Percentiles rank a stretch among this genome's conserved stretches.
Conservation (phyloP, 78 protist genomes). For the Dictyostelium capitatum region DNA sequence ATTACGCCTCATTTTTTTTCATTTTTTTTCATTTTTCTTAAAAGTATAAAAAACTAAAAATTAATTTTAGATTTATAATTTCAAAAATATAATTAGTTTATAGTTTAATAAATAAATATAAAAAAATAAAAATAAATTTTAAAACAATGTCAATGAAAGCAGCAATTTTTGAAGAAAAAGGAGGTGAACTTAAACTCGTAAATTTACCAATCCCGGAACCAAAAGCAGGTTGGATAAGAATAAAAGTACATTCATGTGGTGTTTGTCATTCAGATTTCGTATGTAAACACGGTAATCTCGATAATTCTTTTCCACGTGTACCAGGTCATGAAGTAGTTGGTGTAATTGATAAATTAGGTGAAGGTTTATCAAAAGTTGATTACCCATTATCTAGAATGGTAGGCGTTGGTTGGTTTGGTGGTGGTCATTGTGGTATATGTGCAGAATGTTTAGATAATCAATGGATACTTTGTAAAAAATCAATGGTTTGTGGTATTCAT, state of each 20-base stretch:
- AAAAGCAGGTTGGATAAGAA: constrained; percentile 35
- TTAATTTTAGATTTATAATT: too few relatives aligned
- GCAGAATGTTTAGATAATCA: constrained; percentile 30
- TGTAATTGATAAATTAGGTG: constrained; percentile 61
- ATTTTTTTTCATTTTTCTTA: too few relatives aligned
- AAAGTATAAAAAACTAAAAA: too few relatives aligned
- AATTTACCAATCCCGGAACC: constrained; percentile 70
- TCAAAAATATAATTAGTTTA: too few relatives aligned
- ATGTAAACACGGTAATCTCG: background rate
- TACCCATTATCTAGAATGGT: constrained; percentile 67
- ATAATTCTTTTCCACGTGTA: constrained; percentile 45
- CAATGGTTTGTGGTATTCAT: constrained; percentile 8
- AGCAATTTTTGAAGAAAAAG: background rate
- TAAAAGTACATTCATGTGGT: constrained; percentile 81
- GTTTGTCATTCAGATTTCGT: constrained; percentile 81
- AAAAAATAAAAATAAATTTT: too few relatives aligned
- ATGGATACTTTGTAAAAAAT: constrained; percentile 34
- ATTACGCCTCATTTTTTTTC: too few relatives aligned
- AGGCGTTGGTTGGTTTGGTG: constrained; percentile 80
- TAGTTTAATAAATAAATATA: too few relatives aligned
- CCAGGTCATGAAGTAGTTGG: constrained; percentile 87
- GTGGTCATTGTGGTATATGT: constrained; percentile 73
- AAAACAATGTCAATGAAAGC: constrained; percentile 21
- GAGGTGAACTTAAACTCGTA: background rate
- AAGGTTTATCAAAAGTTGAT: background rate